A percentile compares a stretch with the other conserved stretches of the same genome.
Conservation (phyloP, 148 eudicot genomes). For the Persicaria tinctoria region DNA sequence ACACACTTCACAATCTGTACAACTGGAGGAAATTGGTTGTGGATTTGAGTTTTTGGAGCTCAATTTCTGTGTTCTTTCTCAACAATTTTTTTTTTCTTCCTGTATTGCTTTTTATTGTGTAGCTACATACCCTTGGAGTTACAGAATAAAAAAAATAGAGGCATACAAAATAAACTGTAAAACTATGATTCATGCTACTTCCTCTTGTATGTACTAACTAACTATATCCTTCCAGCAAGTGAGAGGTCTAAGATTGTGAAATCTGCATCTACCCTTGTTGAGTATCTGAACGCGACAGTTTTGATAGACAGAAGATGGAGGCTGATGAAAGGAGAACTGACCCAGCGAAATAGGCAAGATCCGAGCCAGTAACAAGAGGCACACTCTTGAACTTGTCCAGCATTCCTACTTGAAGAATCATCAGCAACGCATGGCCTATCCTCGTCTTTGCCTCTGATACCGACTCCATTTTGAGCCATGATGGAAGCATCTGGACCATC, state of each 20-base stretch:
- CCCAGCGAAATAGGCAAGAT: slow-evolving; percentile 68
- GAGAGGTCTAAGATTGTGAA: not conserved
- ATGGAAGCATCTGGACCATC: slow-evolving; percentile 32
- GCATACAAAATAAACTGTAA: not conserved
- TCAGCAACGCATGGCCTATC: slow-evolving; percentile 53
- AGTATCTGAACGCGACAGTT: slow-evolving; percentile 9
- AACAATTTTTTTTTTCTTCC: not conserved
- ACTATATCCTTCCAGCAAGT: not conserved
- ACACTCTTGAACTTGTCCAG: slow-evolving; percentile 56
- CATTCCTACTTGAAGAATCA: slow-evolving; percentile 69
- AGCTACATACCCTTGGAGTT: not conserved
- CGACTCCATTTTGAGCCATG: slow-evolving; percentile 42
- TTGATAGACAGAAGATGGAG: slow-evolving; percentile 53
- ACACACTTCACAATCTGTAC: not conserved
- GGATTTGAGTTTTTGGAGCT: not conserved
- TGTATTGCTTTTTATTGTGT: not conserved
- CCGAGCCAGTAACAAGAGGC: slow-evolving; percentile 44
- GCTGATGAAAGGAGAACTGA: slow-evolving; percentile 53
- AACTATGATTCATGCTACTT: not conserved
- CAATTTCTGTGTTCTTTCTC: not conserved
- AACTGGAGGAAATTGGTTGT: not conserved
- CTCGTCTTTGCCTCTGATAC: slow-evolving; percentile 52
- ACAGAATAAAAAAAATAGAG: not conserved
- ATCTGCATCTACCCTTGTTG: not conserved
- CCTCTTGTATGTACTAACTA: not conserved